phyloP scores from a whole-genome alignment of 768 basidiomycete species.

The Suillus variegatus region DNA sequence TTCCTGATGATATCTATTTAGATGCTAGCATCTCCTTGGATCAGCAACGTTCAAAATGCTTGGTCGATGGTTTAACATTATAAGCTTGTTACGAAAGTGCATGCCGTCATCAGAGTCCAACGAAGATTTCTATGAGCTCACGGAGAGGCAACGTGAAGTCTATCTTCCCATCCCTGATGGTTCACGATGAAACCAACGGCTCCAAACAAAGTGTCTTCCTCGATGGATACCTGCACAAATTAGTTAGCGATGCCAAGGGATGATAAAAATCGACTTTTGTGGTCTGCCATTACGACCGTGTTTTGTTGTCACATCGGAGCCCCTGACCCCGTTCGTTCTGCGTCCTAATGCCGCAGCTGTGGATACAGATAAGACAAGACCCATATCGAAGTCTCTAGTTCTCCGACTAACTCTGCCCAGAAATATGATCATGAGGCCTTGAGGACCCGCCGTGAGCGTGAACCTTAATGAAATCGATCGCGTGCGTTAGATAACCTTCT shows the following conservation, averaged over 20 bases:
- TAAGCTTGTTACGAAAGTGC: conserved; percentile 52
- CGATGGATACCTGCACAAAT: background rate
- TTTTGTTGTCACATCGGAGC: background rate
- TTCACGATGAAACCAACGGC: background rate
- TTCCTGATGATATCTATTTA: background rate
- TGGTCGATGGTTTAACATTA: conserved; percentile 63
- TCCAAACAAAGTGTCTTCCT: background rate
- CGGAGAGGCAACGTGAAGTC: conserved; percentile 72
- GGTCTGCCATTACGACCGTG: background rate
- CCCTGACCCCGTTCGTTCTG: background rate
- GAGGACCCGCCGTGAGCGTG: background rate
- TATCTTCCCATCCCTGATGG: conserved; percentile 61
- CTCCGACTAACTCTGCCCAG: background rate
- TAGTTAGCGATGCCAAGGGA: background rate
- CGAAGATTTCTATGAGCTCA: conserved; percentile 68
- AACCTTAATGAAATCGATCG: background rate
- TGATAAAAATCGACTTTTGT: background rate
- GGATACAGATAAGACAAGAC: conserved; percentile 28
- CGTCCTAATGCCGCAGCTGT: conserved; percentile 65
- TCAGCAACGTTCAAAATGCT: conserved; percentile 65
- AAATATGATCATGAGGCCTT: background rate
- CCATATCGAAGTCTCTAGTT: background rate
- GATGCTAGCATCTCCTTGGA: conserved; percentile 32
- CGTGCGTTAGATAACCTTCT: background rate
- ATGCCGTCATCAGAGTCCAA: conserved; percentile 63